Percentiles rank a stretch among this genome's conserved stretches.
Conservation (phyloP, 2,329 filamentous ascomycete species). For the Xylaria sp. region DNA sequence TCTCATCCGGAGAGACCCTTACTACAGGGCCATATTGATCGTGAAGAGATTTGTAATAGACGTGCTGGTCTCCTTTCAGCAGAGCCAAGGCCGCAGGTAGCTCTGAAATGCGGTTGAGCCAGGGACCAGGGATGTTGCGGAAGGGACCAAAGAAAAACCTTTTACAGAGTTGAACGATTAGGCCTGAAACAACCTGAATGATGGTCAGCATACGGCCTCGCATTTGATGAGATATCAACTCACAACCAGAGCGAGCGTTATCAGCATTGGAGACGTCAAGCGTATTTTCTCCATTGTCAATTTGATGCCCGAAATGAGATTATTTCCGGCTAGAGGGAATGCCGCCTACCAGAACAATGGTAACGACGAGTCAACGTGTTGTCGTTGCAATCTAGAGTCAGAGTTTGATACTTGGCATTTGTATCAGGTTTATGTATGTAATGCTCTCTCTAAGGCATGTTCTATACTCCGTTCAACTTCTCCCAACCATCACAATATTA, state of each 20-base stretch:
- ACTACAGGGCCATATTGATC: conserved; percentile 48
- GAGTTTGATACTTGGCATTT: neutral
- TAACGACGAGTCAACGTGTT: neutral
- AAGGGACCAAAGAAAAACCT: conserved; percentile 43
- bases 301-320: neutral
- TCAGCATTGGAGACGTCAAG: neutral
- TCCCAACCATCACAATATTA: no score
- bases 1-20: conserved; percentile 45
- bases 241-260: neutral
- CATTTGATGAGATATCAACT: neutral
- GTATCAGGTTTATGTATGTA: neutral
- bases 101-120: conserved; percentile 42
- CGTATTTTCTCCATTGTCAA: conserved; percentile 5
- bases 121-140: conserved; percentile 43
- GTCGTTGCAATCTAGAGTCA: neutral
- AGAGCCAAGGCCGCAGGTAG: conserved; percentile 42
- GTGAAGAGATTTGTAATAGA: conserved; percentile 43
- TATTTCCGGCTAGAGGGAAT: neutral
- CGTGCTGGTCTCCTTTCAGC: conserved; percentile 43
- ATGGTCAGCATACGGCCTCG: neutral
- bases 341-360: neutral
- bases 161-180: conserved; percentile 22
- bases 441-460: neutral
- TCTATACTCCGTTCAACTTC: neutral
- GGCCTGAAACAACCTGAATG: neutral